Evolutionary conservation across 441 rosid species (phyloP).

Genomic region (Geranium incanum): DNA sequence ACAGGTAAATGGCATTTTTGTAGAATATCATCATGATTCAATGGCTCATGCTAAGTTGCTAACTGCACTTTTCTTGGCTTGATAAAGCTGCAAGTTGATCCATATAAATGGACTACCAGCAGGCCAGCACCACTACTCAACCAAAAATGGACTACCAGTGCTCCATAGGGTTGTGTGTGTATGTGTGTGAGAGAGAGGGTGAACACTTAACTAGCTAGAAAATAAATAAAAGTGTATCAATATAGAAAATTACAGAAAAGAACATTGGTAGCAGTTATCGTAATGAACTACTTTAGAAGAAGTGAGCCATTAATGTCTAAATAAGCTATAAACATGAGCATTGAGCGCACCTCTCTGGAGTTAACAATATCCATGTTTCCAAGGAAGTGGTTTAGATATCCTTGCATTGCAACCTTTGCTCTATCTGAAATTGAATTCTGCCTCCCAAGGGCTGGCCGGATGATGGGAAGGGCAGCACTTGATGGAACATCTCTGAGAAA

Average conservation of each 20-base stretch:
- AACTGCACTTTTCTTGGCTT: too few species aligned
- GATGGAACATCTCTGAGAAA: constrained; percentile 94
- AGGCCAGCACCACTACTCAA: too few species aligned
- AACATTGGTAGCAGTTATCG: not conserved
- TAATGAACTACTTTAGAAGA: not conserved
- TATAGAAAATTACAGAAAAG: not conserved
- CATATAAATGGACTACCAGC: too few species aligned
- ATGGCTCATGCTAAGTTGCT: too few species aligned
- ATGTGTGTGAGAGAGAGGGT: too few species aligned
- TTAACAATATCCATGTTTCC: constrained; percentile 94
- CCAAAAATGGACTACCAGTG: too few species aligned
- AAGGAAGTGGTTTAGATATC: constrained; percentile 82
- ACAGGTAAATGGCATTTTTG: too few species aligned
- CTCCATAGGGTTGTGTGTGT: too few species aligned
- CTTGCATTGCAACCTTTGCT: constrained; percentile 96
- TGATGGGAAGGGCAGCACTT: constrained; percentile 87
- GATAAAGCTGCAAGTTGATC: too few species aligned
- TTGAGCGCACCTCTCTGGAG: constrained; percentile 66
- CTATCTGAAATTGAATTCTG: constrained; percentile 85
- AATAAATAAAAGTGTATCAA: not conserved
- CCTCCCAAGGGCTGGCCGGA: constrained; percentile 88
- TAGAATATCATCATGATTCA: too few species aligned
- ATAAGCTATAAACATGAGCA: constrained; percentile 10
- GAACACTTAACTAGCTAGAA: too few species aligned
- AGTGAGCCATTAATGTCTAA: constrained; percentile 1